A percentile compares a stretch with the other conserved stretches of the same genome.
phyloP scores from a whole-genome alignment of 2,329 filamentous ascomycete species.

The Ciborinia camelliae region DNA sequence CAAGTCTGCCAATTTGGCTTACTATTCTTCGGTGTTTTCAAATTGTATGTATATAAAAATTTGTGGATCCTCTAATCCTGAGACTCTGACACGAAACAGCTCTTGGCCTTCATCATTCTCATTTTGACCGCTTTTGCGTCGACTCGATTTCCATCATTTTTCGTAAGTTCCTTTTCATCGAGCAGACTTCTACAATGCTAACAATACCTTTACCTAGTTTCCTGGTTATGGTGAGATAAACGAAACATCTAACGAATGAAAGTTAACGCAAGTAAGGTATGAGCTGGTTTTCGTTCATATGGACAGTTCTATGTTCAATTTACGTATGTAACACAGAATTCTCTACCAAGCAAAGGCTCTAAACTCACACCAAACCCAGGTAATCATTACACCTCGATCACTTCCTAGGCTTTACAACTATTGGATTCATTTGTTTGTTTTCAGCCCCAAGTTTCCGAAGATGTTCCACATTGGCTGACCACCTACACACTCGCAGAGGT shows the following conservation, averaged over 20 bases:
- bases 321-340: background rate
- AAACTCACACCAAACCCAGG: background rate
- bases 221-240: background rate
- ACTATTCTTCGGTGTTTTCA: background rate
- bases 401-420: background rate
- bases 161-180: background rate
- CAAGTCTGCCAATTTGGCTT: background rate
- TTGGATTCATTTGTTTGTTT: background rate
- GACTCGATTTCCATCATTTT: background rate
- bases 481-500: background rate
- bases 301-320: background rate
- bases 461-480: background rate
- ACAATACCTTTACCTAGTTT: background rate
- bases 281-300: constrained; percentile 5
- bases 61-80: background rate
- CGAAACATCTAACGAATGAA: background rate
- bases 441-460: background rate
- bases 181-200: background rate
- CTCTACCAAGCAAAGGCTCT: too few relatives aligned
- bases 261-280: background rate
- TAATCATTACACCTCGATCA: background rate
- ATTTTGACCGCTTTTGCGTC: constrained; percentile 5
- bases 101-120: background rate
- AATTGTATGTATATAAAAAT: background rate
- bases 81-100: background rate